These are phyloP conservation scores for Periconia macrospinosa DNA, from an alignment of 2,329 filamentous ascomycete species.

Conservation along the genomic window DNA sequence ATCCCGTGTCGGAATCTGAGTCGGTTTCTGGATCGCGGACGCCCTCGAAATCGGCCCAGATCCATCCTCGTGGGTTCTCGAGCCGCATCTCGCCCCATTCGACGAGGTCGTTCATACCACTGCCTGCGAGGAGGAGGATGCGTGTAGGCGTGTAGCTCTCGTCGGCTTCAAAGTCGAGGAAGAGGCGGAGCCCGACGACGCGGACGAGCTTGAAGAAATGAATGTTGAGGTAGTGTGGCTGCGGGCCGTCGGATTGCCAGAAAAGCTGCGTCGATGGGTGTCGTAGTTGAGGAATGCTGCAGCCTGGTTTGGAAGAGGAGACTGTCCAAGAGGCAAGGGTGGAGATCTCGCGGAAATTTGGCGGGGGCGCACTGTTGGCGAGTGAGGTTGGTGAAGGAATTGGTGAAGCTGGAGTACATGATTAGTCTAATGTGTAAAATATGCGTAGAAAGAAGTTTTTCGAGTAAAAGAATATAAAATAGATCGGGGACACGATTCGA, in stretches of 20 bases:
- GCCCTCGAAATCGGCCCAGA: slow-evolving; percentile 73
- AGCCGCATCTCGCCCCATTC: slow-evolving; percentile 83
- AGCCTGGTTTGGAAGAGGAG: slow-evolving; percentile 78
- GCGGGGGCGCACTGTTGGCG: slow-evolving; percentile 36
- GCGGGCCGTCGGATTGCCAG: slow-evolving; percentile 86
- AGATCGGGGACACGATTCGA: background rate
- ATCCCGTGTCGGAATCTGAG: slow-evolving; percentile 19
- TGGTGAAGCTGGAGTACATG: background rate
- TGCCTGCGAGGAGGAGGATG: slow-evolving; percentile 86
- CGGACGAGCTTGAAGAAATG: slow-evolving; percentile 84
- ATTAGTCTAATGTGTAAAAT: background rate
- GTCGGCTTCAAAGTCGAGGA: slow-evolving; percentile 87
- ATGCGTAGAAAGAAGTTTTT: background rate
- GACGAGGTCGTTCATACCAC: slow-evolving; percentile 86
- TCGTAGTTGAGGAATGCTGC: slow-evolving; percentile 74
- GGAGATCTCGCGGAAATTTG: slow-evolving; percentile 75
- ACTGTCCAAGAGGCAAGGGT: slow-evolving; percentile 83
- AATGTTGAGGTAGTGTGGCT: slow-evolving; percentile 79
- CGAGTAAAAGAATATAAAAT: background rate
- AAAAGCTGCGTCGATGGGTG: slow-evolving; percentile 72
- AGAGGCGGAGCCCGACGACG: slow-evolving; percentile 77
- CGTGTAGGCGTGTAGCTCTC: slow-evolving; percentile 97
- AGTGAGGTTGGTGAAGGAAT: background rate
- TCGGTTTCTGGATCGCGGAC: slow-evolving; percentile 53
- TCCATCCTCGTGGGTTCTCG: slow-evolving; percentile 82